A percentile compares a stretch with the other conserved stretches of the same genome.
Evolutionary conservation across 768 basidiomycete genomes (phyloP).

Genomic region (Paxillus ammoniavirescens): DNA sequence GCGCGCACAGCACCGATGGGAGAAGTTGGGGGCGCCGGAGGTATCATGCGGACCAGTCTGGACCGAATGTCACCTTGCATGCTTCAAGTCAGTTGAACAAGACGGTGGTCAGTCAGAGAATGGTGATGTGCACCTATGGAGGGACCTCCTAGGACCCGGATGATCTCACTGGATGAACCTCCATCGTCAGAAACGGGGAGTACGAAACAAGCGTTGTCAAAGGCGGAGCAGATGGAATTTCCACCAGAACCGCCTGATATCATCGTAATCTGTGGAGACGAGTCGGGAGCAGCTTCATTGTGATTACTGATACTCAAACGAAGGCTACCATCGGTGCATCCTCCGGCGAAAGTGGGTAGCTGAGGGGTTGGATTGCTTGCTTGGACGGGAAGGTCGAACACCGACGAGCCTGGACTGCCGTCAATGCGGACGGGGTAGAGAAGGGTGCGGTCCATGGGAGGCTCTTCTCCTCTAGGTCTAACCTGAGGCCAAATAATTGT

Average conservation of each 20-base stretch:
- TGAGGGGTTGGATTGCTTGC: conserved; percentile 16
- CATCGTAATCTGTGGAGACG: conserved; percentile 56
- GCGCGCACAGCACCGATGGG: conserved; percentile 71
- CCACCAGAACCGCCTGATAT: conserved; percentile 95
- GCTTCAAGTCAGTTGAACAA: conserved; percentile 6
- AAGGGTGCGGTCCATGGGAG: conserved; percentile 14
- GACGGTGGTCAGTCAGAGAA: conserved; percentile 12
- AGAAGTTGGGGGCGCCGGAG: conserved; percentile 53
- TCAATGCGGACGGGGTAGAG: conserved; percentile 16
- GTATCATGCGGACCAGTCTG: conserved; percentile 85
- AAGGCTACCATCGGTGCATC: conserved; percentile 4
- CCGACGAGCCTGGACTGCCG: conserved; percentile 65
- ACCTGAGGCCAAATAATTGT: background rate
- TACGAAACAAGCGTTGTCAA: conserved; percentile 74
- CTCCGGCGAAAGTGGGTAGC: conserved; percentile 12
- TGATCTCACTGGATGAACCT: conserved; percentile 92
- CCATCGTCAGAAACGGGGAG: conserved; percentile 96
- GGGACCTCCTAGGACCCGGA: conserved; percentile 84
- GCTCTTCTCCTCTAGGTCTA: background rate
- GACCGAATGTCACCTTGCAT: conserved; percentile 81
- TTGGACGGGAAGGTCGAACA: conserved; percentile 70
- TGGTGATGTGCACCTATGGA: conserved; percentile 59
- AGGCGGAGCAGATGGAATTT: conserved; percentile 87
- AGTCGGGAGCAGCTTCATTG: conserved; percentile 4
- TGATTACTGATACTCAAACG: conserved; percentile 1